Evolutionary conservation across 306 rosid genomes (phyloP).

Genomic region (Sechiopsis laciniata): DNA sequence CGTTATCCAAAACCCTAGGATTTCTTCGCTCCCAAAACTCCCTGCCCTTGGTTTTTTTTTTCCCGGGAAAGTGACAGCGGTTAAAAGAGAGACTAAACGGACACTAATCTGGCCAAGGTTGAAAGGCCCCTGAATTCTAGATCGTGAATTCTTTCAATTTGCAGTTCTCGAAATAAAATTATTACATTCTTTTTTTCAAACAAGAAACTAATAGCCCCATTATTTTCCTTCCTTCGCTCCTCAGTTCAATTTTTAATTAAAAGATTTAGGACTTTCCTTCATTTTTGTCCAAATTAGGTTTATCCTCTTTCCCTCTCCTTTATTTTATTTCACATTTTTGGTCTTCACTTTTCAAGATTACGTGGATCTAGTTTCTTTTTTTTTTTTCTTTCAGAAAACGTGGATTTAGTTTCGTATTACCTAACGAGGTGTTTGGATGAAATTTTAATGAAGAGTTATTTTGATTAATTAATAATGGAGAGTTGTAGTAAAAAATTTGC

Average conservation of each 20-base stretch:
- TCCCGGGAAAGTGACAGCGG: conserved; percentile 31
- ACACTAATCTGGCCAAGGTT: background rate
- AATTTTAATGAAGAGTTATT: too few species aligned
- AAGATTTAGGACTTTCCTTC: background rate
- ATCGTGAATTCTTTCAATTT: background rate
- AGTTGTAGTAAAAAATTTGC: too few species aligned
- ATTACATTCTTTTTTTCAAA: background rate
- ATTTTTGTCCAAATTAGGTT: conserved; percentile 7
- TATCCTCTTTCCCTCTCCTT: background rate
- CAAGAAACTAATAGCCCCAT: too few species aligned
- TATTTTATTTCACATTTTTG: background rate
- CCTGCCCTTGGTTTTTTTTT: background rate
- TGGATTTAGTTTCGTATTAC: too few species aligned
- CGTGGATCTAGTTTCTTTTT: too few species aligned
- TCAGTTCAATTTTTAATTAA: background rate
- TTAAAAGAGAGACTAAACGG: conserved; percentile 2
- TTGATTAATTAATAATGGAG: too few species aligned
- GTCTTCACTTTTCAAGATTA: too few species aligned
- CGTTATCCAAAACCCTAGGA: conserved; percentile 26
- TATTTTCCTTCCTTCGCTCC: too few species aligned
- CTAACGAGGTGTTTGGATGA: too few species aligned
- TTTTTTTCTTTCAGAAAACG: too few species aligned
- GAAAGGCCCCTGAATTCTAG: conserved; percentile 16
- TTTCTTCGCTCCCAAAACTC: conserved; percentile 13
- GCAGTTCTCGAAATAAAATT: background rate